Evolutionary conservation across 2,329 filamentous ascomycete genomes (phyloP), one percentile per base, ranked within the genome.

Genomic region (Gaeumannomyces tritici): DNA sequence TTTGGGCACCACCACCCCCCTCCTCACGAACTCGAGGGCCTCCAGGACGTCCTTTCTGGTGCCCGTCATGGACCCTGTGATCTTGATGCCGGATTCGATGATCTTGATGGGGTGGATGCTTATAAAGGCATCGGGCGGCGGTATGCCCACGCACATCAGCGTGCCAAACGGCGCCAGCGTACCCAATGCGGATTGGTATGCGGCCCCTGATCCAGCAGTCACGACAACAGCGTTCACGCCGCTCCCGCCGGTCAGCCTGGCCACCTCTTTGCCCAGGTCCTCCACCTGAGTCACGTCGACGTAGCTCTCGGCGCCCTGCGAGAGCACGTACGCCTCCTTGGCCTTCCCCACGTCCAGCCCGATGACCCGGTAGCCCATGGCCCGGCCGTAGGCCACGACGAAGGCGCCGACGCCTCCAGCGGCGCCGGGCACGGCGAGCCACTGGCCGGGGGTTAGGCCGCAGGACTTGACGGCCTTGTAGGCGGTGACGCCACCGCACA

Each of bases 401-500:
- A 78, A 64, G 6, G 71, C 70, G 0, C 75, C 76, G 1, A 78
- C 74, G 0, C 77, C 77, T 6, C 76, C 76, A 0, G 71, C 76
- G 2, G 70, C 76, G 2, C 76, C 77, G 0, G 71, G 68, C 7
- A 79, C 68, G 0, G 70, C 73, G 1, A 77, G 64, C 69, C 70
- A 76, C 61, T 74, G 69, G 2, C 76, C 75, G 0, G 73, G 72
- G 0, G 63, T 66, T 5, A 70, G 64, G 4, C 62, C 66, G 35
- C 70, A 72, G 1, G 63, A 64, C 65, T 76, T 77, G 59, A 77
- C 60, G 0, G 74, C 76, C 65, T 75, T 76, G 64, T 78, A 79
- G 0, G 76, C 76, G 0, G 77, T 79, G 0, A 78, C 75, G 0
- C 77, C 77, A 0, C 72, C 76, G 61, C 77, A 79, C 35, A 79